Evolutionary conservation across 768 basidiomycete species (phyloP), one percentile per base, ranked within the genome.

Genomic region (Rhizopogon rudus): DNA sequence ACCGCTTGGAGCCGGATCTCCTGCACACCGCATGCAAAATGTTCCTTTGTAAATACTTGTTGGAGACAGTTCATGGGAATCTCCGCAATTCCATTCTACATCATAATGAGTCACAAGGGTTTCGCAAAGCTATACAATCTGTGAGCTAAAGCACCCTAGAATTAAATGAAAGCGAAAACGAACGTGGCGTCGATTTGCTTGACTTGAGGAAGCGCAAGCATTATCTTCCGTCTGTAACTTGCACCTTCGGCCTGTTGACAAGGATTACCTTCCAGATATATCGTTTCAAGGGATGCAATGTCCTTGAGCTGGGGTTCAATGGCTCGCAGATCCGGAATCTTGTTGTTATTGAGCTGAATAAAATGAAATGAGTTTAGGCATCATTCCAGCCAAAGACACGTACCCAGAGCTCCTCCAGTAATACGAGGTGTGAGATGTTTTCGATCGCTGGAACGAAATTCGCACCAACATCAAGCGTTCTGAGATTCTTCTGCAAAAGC

Each of bases 141-240:
- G 43, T 29, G 17, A 25, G 12, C 33, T 8, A 46, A 17, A 14
- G 65, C 55, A 2, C 20, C 45, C n/a, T 4, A 22, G 39, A 5
- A 16, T 17, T 5, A 37, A 14, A 44, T 48, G 10, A 22, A 14
- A n/a, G 4, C 25, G 29, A 40, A n/a, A 40, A 84, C 93, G 59
- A 65, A 98, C 88, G 91, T 98, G 41, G 97, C 97, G 71, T 99
- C 97, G 50, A 99, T 87, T 72, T 99, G 97, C 64, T 83, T 83
- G 54, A 98, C 71, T 63, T 96, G 91, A 0, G 95, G 95, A 20
- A 97, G 74, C 3, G 86, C 85, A 40, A 98, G 72, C 68, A 90
- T 92, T 52, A 98, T 79, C 74, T 97, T 99, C 52, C 96, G 77
- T 61, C 93, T 75, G 67, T 98, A 99, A 20, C 77, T 81, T 2